These are phyloP conservation scores for Verticillium tricorpus DNA, from an alignment of 2,329 filamentous ascomycete genomes.

Conservation along the genomic window DNA sequence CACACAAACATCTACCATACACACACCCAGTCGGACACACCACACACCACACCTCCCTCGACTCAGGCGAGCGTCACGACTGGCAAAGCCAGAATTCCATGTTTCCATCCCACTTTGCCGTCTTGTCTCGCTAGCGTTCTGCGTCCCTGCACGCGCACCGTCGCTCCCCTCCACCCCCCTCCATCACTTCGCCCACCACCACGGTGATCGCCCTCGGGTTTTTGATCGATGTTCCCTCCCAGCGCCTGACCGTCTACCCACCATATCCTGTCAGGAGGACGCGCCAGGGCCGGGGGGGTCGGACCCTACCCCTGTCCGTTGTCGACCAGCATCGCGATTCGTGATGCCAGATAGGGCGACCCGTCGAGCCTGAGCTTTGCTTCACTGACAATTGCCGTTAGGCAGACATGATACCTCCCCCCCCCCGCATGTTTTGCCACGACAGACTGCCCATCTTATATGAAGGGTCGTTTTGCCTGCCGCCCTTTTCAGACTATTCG, in stretches of 20 bases:
- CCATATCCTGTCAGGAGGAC: neutral
- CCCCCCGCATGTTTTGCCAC: no score
- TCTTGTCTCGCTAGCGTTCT: neutral
- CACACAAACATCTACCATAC: neutral
- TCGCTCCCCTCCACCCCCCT: neutral
- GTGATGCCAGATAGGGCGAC: neutral
- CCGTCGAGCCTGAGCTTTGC: neutral
- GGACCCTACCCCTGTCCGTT: neutral
- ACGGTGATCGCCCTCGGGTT: neutral
- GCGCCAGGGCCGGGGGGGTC: neutral
- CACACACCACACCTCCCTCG: neutral
- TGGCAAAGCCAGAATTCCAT: constrained; percentile 5
- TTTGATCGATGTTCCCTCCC: neutral
- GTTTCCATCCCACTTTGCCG: constrained; percentile 3
- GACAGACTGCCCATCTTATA: neutral
- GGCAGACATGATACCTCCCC: no score
- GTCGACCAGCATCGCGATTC: neutral
- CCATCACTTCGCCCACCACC: neutral
- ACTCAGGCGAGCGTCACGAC: neutral
- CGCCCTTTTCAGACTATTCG: neutral
- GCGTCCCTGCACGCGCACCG: neutral
- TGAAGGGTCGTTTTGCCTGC: neutral
- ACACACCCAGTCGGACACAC: neutral
- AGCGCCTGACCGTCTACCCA: neutral
- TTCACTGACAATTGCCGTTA: neutral